A percentile compares a stretch with the other conserved stretches of the same genome.
Evolutionary conservation across 768 basidiomycete genomes (phyloP).

Genomic region (Lyophyllum shimeji): DNA sequence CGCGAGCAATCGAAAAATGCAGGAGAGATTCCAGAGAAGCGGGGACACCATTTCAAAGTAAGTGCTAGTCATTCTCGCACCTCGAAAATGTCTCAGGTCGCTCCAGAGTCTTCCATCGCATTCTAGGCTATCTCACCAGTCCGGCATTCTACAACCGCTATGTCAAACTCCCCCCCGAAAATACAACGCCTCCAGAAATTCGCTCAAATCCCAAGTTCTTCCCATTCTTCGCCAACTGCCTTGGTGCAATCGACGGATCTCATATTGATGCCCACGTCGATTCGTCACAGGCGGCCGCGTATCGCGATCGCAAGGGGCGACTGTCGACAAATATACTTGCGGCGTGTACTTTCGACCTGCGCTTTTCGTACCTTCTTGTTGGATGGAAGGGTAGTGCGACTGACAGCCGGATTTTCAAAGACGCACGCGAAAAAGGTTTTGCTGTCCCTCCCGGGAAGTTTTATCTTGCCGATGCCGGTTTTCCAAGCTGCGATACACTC

Average conservation of each 20-base stretch:
- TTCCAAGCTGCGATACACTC: slow-evolving; percentile 29
- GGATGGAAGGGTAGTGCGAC: slow-evolving; percentile 41
- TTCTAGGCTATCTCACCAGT: slow-evolving; percentile 16
- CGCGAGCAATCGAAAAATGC: slow-evolving; percentile 21
- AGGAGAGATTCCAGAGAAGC: slow-evolving; percentile 36
- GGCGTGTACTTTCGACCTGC: slow-evolving; percentile 29
- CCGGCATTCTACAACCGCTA: background rate
- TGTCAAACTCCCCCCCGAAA: slow-evolving; percentile 6
- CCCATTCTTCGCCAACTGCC: slow-evolving; percentile 29
- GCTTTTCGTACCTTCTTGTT: slow-evolving; percentile 35
- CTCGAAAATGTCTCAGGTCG: background rate
- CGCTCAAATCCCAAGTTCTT: slow-evolving; percentile 25
- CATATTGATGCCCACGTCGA: slow-evolving; percentile 23
- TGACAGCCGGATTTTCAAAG: slow-evolving; percentile 31
- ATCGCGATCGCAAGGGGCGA: slow-evolving; percentile 28
- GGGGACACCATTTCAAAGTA: slow-evolving; percentile 37
- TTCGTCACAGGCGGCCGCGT: slow-evolving; percentile 5
- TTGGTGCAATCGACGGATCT: slow-evolving; percentile 34
- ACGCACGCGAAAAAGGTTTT: slow-evolving; percentile 27
- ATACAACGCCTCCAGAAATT: too few species aligned
- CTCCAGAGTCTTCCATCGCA: slow-evolving; percentile 19
- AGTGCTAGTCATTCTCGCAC: background rate
- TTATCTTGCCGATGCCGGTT: slow-evolving; percentile 38
- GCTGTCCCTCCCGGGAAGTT: slow-evolving; percentile 29
- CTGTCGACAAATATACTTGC: slow-evolving; percentile 40